Base-by-base conservation (phyloP, 345 rosid species). In the Hibiscus syriacus region DNA sequence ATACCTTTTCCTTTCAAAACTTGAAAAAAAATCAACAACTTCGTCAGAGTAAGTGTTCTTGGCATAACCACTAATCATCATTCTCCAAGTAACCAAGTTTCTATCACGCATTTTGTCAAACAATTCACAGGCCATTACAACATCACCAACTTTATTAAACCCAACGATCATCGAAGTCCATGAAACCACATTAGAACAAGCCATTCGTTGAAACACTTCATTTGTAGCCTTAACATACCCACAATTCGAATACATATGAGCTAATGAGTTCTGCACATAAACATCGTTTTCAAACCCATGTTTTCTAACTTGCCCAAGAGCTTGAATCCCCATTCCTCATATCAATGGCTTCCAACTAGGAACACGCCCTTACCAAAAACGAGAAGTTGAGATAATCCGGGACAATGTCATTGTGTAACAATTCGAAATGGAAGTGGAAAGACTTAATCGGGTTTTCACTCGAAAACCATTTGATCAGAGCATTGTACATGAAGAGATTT, bases 341-440 rank as follows among this genome's bases (percentile, higher is more conserved):
- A 5, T 2, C 36, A 48, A 76, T 25, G 22, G 69, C 81, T 29
- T 76, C n/a, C n/a, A n/a, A n/a, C n/a, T n/a, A n/a, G n/a, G n/a
- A n/a, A n/a, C n/a, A n/a, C n/a, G n/a, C n/a, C 71, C 81, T 87
- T 27, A 83, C 63, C 41, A 86, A 57, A 79, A 83, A 90, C 23
- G 93, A 87, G 78, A 83, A 86, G 3, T 86, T 90, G 25, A 90
- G 76, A 73, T 87, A 84, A 81, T 86, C 90, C 7, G 90, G 93
- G 46, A 72, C 43, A 23, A 87, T 30, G 0, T 77, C 67, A 8
- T 52, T 60, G 3, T 77, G 63, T 25, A 77, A 74, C 64, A 86
- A 72, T 41, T 78, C 82, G 46, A 67, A 58, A 54, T 86, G 84
- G 43, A 90, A 81, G 20, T 65, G 66, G 27, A 82, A 75, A 16